Evolutionary conservation across 2,329 filamentous ascomycete genomes (phyloP).

Genomic region (Lasiodiplodia gonubiensis): DNA sequence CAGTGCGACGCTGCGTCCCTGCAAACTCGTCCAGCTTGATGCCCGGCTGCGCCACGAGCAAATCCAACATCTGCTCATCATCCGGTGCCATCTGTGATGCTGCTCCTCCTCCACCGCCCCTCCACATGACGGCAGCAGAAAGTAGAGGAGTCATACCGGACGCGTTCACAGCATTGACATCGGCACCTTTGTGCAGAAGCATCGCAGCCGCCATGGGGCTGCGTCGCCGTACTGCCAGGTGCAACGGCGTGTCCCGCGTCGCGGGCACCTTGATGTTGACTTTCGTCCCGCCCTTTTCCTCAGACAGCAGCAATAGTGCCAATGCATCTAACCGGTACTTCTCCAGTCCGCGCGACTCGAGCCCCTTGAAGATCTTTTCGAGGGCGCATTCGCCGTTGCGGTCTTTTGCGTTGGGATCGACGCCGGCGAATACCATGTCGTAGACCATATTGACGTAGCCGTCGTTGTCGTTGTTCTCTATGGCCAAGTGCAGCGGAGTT

Average conservation of each 20-base stretch:
- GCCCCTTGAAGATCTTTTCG: conserved; percentile 20
- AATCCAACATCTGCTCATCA: not conserved
- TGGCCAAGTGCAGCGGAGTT: not conserved
- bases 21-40: not conserved
- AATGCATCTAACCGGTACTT: conserved; percentile 7
- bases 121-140: conserved; percentile 10
- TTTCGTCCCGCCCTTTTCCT: not conserved
- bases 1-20: not conserved
- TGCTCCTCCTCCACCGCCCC: no score
- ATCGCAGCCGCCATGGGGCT: conserved; percentile 18
- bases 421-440: not conserved
- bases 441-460: not conserved
- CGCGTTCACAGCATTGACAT: conserved; percentile 27
- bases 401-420: conserved; percentile 13
- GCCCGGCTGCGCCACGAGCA: not conserved
- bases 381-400: conserved; percentile 12
- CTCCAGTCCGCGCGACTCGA: not conserved
- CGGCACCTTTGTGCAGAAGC: conserved; percentile 25
- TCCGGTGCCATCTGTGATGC: not conserved
- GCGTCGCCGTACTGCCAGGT: conserved; percentile 20
- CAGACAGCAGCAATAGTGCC: conserved; percentile 20
- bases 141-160: conserved; percentile 23
- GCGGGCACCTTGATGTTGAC: conserved; percentile 14
- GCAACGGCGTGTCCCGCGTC: conserved; percentile 26
- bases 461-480: not conserved